These are phyloP conservation scores for Hypericum androsaemum DNA, from an alignment of 345 rosid genomes.

Conservation along the genomic window DNA sequence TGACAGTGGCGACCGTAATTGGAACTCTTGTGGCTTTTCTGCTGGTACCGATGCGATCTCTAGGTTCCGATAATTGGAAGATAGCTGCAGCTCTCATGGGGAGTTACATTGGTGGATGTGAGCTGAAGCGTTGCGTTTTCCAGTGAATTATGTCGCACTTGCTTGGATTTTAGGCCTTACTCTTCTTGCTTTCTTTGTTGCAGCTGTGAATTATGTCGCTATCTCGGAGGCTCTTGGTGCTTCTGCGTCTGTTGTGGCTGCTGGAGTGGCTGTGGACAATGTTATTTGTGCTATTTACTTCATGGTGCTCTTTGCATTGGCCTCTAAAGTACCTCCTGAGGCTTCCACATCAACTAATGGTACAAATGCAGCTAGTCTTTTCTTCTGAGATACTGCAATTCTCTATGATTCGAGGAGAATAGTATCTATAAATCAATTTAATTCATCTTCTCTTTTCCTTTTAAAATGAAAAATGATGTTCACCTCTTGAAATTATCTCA, in stretches of 20 bases:
- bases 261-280: constrained; percentile 76
- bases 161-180: background rate
- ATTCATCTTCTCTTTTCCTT: too few relatives aligned
- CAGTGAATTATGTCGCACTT: constrained; percentile 7
- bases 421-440: too few relatives aligned
- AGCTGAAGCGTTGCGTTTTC: constrained; percentile 7
- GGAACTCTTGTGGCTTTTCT: constrained; percentile 67
- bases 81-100: constrained; percentile 96
- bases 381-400: too few relatives aligned
- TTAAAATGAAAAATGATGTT: too few relatives aligned
- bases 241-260: constrained; percentile 75
- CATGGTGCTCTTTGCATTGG: constrained; percentile 54
- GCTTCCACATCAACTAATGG: constrained; percentile 35
- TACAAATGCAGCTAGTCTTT: too few relatives aligned
- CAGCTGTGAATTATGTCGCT: constrained; percentile 85
- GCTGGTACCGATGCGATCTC: constrained; percentile 77
- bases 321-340: constrained; percentile 60
- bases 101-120: constrained; percentile 82
- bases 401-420: too few relatives aligned
- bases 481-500: too few relatives aligned
- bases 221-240: constrained; percentile 64
- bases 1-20: constrained; percentile 59
- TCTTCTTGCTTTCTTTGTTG: constrained; percentile 8
- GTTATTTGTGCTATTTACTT: constrained; percentile 62
- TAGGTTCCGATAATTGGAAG: constrained; percentile 84